These are phyloP conservation scores for Xylariaceae sp. DNA, from an alignment of 2,329 filamentous ascomycete genomes.

Conservation along the genomic window DNA sequence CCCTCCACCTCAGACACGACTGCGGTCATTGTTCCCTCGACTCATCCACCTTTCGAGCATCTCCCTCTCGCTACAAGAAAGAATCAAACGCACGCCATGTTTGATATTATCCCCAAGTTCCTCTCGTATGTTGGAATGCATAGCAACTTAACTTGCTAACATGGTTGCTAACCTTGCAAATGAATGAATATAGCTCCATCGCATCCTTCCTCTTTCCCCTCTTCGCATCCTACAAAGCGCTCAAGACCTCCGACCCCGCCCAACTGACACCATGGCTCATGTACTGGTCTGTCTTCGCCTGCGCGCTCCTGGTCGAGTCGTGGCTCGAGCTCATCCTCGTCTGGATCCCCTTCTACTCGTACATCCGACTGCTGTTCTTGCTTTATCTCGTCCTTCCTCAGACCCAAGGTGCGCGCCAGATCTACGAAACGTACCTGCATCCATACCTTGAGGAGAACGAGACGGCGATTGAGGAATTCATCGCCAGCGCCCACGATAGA, in stretches of 20 bases:
- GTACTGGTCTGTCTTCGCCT: slow-evolving; percentile 95
- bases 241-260: slow-evolving; percentile 87
- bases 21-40: not conserved
- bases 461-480: slow-evolving; percentile 84
- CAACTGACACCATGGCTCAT: slow-evolving; percentile 96
- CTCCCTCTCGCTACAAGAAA: not conserved
- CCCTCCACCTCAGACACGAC: not conserved
- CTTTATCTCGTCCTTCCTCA: slow-evolving; percentile 96
- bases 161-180: slow-evolving; percentile 8
- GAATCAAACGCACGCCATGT: slow-evolving; percentile 49
- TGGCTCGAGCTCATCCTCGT: slow-evolving; percentile 85
- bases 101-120: slow-evolving; percentile 66
- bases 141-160: not conserved
- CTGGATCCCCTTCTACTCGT: slow-evolving; percentile 94
- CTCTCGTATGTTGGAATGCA: slow-evolving; percentile 58
- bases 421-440: slow-evolving; percentile 85
- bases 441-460: slow-evolving; percentile 90
- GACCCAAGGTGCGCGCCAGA: slow-evolving; percentile 84
- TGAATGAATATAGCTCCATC: slow-evolving; percentile 62
- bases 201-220: slow-evolving; percentile 92
- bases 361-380: slow-evolving; percentile 83
- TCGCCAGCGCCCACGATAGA: slow-evolving; percentile 77
- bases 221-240: slow-evolving; percentile 96
- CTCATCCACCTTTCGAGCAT: not conserved
- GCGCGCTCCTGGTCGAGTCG: slow-evolving; percentile 79